Conservation (phyloP, 2,329 filamentous ascomycete species). For the Scedosporium dehoogii region DNA sequence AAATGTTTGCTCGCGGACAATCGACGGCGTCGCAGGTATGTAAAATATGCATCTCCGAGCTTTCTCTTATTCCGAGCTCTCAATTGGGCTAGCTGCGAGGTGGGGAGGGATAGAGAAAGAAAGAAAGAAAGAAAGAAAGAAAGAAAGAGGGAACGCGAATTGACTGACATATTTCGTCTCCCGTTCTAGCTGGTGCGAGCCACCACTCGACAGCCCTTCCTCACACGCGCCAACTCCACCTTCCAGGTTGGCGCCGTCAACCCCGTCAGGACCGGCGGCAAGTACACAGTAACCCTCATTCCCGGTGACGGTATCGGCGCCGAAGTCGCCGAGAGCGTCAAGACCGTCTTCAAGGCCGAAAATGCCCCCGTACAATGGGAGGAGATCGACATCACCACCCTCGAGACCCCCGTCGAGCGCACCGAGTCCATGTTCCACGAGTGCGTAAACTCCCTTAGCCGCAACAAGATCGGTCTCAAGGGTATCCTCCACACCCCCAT, state of each 20-base stretch:
- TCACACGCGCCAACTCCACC: conserved; percentile 59
- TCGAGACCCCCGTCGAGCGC: conserved; percentile 67
- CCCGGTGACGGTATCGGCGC: conserved; percentile 98
- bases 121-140: not conserved
- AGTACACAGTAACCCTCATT: conserved; percentile 98
- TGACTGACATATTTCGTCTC: conserved; percentile 6
- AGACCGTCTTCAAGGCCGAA: conserved; percentile 99
- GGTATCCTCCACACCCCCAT: conserved; percentile 97
- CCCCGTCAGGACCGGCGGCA: conserved; percentile 96
- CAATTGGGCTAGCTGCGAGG: conserved; percentile 35
- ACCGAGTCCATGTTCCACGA: conserved; percentile 94
- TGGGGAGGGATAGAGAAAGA: conserved; percentile 12
- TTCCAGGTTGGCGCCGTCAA: conserved; percentile 96
- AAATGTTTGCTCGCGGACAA: conserved; percentile 51
- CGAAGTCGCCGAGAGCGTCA: conserved; percentile 95
- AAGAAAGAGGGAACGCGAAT: not conserved
- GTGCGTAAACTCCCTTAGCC: conserved; percentile 86
- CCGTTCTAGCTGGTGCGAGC: conserved; percentile 10
- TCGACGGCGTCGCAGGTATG: conserved; percentile 47
- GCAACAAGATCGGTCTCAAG: conserved; percentile 98
- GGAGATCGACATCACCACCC: conserved; percentile 89
- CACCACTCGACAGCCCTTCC: conserved; percentile 18
- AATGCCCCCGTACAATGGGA: conserved; percentile 99
- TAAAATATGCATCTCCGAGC: conserved; percentile 13
- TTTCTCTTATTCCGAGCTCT: conserved; percentile 31